Evolutionary conservation across 179 eudicot species (phyloP).

Genomic region (Silene noctiflora): DNA sequence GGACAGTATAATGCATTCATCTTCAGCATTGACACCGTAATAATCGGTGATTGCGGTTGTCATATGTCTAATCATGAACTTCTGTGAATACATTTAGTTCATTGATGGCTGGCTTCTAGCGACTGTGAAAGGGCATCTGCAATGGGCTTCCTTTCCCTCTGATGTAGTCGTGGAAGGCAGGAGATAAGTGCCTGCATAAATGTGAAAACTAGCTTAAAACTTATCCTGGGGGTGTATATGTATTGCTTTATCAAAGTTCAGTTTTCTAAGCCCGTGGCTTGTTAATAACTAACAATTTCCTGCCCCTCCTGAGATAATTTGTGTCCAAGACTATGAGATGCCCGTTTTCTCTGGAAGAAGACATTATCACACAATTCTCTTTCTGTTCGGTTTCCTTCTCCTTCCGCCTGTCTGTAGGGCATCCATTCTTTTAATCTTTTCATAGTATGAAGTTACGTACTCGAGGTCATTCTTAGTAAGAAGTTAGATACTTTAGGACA

Average conservation of each 20-base stretch:
- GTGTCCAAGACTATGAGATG: not conserved
- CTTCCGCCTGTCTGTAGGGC: not conserved
- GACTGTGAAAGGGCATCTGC: not conserved
- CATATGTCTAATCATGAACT: no score
- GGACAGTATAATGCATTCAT: no score
- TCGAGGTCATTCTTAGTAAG: not conserved
- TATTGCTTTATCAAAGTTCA: conserved; percentile 1
- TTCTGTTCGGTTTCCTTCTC: not conserved
- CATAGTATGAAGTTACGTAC: not conserved
- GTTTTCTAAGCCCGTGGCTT: no score
- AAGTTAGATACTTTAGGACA: not conserved
- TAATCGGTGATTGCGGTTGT: no score
- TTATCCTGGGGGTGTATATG: not conserved
- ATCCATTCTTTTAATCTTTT: not conserved
- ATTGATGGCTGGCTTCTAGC: not conserved
- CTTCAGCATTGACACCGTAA: no score
- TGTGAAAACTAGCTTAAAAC: not conserved
- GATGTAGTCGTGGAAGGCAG: not conserved
- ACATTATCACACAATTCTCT: not conserved
- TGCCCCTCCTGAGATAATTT: not conserved
- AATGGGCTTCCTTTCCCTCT: conserved; percentile 3
- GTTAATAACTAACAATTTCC: not conserved
- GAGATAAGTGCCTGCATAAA: not conserved
- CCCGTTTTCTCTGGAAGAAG: not conserved
- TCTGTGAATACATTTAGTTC: not conserved